A percentile compares a stretch with the other conserved stretches of the same genome.
phyloP scores from a whole-genome alignment of 306 rosid species.

The Trifolium repens region DNA sequence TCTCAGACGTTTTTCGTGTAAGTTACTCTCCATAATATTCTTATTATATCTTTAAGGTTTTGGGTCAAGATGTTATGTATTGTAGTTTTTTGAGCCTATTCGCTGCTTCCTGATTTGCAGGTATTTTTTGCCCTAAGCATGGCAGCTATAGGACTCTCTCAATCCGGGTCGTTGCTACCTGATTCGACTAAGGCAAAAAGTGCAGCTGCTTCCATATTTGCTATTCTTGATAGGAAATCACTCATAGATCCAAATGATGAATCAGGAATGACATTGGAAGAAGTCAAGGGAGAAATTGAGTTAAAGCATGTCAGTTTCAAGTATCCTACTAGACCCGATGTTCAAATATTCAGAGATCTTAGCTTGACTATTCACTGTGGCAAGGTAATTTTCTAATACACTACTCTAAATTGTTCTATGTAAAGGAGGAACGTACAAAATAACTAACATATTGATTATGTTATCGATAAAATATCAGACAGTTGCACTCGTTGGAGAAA shows the following conservation, averaged over 20 bases:
- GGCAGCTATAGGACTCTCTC: slow-evolving; percentile 66
- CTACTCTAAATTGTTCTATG: not conserved
- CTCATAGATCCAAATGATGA: slow-evolving; percentile 64
- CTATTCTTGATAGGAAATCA: slow-evolving; percentile 67
- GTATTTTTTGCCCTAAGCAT: slow-evolving; percentile 69
- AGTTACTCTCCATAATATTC: slow-evolving; percentile 23
- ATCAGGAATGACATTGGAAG: slow-evolving; percentile 52
- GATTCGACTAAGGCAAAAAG: slow-evolving; percentile 60
- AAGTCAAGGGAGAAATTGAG: slow-evolving; percentile 69
- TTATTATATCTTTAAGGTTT: not conserved
- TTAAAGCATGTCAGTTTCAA: slow-evolving; percentile 64
- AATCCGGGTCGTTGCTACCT: slow-evolving; percentile 57
- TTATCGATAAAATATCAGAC: slow-evolving; percentile 47
- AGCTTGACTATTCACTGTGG: slow-evolving; percentile 67
- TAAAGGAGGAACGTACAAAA: not conserved
- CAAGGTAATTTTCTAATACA: slow-evolving; percentile 51
- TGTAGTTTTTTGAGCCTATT: not conserved
- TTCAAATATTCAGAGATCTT: slow-evolving; percentile 64
- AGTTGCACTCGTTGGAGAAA: slow-evolving; percentile 73
- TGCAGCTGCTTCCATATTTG: slow-evolving; percentile 72
- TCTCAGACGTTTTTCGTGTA: slow-evolving; percentile 64
- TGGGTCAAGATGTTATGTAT: not conserved
- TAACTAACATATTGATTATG: slow-evolving; percentile 14
- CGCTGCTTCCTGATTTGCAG: slow-evolving; percentile 40
- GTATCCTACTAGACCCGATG: slow-evolving; percentile 72